phyloP scores from a whole-genome alignment of 306 rosid genomes.

The Chamaecrista fasciculata region DNA sequence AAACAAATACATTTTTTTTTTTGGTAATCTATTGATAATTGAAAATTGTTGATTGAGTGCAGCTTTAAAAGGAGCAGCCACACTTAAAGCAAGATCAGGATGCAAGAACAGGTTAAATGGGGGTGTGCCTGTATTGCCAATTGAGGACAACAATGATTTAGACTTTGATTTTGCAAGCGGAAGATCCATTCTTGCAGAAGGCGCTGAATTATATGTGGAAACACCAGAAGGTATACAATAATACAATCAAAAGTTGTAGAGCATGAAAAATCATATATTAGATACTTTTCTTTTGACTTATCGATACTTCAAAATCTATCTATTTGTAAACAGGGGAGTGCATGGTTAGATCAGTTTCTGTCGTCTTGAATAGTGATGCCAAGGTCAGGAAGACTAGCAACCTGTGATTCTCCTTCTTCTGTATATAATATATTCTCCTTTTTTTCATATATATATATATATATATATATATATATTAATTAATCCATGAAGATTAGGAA shows the following conservation, averaged over 20 bases:
- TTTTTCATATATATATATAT: too few species aligned
- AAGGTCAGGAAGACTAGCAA: slow-evolving; percentile 45
- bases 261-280: too few species aligned
- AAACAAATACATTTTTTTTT: neutral
- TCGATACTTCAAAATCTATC: neutral
- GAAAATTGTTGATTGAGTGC: slow-evolving; percentile 16
- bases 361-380: slow-evolving; percentile 58
- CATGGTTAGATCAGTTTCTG: slow-evolving; percentile 56
- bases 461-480: too few species aligned
- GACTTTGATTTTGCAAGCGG: slow-evolving; percentile 68
- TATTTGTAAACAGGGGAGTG: slow-evolving; percentile 57
- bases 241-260: neutral
- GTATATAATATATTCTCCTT: too few species aligned
- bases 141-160: slow-evolving; percentile 58
- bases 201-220: slow-evolving; percentile 61
- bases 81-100: slow-evolving; percentile 81
- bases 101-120: slow-evolving; percentile 61
- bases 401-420: neutral
- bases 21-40: slow-evolving; percentile 5
- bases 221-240: slow-evolving; percentile 76
- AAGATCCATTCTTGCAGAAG: slow-evolving; percentile 61
- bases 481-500: neutral
- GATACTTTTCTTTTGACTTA: neutral
- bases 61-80: slow-evolving; percentile 90
- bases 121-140: slow-evolving; percentile 61